phyloP scores from a whole-genome alignment of 2,329 filamentous ascomycete genomes.

The Pezicula carpinea region DNA sequence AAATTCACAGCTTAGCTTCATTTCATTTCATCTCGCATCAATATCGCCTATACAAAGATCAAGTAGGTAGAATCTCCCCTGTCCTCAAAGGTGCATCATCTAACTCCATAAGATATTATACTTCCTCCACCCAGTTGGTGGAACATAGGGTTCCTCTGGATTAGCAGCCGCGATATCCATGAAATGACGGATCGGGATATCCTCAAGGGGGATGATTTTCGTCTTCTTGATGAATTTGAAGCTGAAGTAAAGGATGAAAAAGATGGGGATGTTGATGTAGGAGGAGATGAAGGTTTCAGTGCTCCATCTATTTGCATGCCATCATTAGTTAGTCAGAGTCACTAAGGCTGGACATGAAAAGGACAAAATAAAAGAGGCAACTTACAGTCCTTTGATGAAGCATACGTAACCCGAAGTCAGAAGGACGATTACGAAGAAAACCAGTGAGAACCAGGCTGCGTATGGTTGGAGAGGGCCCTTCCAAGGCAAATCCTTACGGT shows the following conservation, averaged over 20 bases:
- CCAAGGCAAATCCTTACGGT: slow-evolving; percentile 39
- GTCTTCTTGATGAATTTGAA: slow-evolving; percentile 52
- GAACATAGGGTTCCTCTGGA: slow-evolving; percentile 16
- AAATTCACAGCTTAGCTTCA: too few species aligned
- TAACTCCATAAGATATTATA: slow-evolving; percentile 24
- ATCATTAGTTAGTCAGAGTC: not conserved
- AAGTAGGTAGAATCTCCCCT: too few species aligned
- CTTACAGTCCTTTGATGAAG: slow-evolving; percentile 49
- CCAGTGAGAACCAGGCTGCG: slow-evolving; percentile 47
- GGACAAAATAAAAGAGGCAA: not conserved
- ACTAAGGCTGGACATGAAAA: not conserved
- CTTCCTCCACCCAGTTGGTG: slow-evolving; percentile 13
- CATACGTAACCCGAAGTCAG: slow-evolving; percentile 60
- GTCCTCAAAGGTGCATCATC: too few species aligned
- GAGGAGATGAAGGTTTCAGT: slow-evolving; percentile 54
- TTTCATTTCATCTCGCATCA: too few species aligned
- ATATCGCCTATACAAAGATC: too few species aligned
- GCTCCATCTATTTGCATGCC: slow-evolving; percentile 40
- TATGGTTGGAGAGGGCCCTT: slow-evolving; percentile 51
- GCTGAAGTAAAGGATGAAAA: slow-evolving; percentile 43
- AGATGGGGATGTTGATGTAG: slow-evolving; percentile 61
- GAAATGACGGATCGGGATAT: slow-evolving; percentile 34
- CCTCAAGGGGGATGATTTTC: slow-evolving; percentile 32
- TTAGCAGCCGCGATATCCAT: slow-evolving; percentile 30
- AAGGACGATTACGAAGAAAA: slow-evolving; percentile 46